These are phyloP conservation scores for Polychytrium aggregatum DNA, from an alignment of 192 early-diverging fungal genomes.

Conservation along the genomic window DNA sequence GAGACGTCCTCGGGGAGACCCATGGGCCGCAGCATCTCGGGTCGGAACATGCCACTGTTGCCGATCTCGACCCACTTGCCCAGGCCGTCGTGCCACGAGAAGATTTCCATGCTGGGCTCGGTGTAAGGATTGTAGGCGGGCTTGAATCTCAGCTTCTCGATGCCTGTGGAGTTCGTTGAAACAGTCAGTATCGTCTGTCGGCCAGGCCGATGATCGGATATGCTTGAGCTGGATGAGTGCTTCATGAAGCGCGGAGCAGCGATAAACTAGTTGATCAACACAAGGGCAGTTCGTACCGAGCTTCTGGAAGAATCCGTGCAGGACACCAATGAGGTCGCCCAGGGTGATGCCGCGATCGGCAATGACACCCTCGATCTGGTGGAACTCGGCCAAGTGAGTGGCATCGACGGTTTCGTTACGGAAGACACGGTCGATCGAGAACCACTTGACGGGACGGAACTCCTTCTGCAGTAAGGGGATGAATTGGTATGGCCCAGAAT, in stretches of 20 bases:
- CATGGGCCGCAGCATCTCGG: slow-evolving; percentile 92
- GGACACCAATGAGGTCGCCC: slow-evolving; percentile 91
- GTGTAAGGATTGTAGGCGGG: slow-evolving; percentile 99
- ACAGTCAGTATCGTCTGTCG: background rate
- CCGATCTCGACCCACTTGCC: slow-evolving; percentile 91
- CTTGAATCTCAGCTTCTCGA: slow-evolving; percentile 88
- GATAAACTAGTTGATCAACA: background rate
- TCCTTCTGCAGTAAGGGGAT: slow-evolving; percentile 42
- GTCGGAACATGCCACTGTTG: slow-evolving; percentile 99
- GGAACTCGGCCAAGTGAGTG: slow-evolving; percentile 99
- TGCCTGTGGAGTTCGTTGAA: too few relatives aligned
- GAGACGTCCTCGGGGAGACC: slow-evolving; percentile 89
- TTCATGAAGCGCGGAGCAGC: too few relatives aligned
- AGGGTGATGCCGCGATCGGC: slow-evolving; percentile 89
- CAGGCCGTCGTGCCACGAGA: slow-evolving; percentile 84
- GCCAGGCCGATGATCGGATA: too few relatives aligned
- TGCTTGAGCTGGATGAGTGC: too few relatives aligned
- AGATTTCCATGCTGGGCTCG: slow-evolving; percentile 98
- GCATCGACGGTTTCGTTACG: slow-evolving; percentile 96
- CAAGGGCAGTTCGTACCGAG: slow-evolving; percentile 66
- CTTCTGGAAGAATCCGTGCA: slow-evolving; percentile 95
- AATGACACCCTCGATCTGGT: slow-evolving; percentile 98
- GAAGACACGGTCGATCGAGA: slow-evolving; percentile 99
- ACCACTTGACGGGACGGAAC: slow-evolving; percentile 94
- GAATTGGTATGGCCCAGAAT: background rate